These are phyloP conservation scores for Hapsidospora chrysogenum DNA, from an alignment of 495 filamentous ascomycete species.

Conservation along the genomic window DNA sequence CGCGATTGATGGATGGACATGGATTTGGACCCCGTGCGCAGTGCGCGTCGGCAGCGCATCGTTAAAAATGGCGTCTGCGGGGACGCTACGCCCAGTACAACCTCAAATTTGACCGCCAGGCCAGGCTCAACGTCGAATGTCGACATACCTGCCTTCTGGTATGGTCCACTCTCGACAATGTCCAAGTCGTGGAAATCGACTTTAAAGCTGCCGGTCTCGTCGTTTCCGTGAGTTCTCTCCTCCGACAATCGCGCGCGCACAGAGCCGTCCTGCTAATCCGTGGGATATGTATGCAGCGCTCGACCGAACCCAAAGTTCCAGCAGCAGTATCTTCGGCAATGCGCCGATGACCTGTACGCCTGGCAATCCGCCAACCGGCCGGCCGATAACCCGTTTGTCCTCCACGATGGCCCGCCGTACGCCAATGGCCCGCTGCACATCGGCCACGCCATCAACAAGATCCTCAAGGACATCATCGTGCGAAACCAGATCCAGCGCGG, in stretches of 20 bases:
- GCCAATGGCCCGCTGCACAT: slow-evolving; percentile 90
- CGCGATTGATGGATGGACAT: too few species aligned
- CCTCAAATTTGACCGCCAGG: too few species aligned
- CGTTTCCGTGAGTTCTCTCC: slow-evolving; percentile 23
- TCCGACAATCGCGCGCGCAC: neutral
- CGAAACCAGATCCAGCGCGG: slow-evolving; percentile 57
- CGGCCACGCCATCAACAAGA: slow-evolving; percentile 96
- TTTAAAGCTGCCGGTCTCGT: slow-evolving; percentile 29
- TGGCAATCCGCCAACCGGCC: slow-evolving; percentile 57
- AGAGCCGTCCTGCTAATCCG: neutral
- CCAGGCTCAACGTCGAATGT: too few species aligned
- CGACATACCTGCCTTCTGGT: too few species aligned
- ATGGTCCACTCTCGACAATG: slow-evolving; percentile 16
- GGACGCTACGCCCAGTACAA: too few species aligned
- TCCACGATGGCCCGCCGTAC: slow-evolving; percentile 96
- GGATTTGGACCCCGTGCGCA: too few species aligned
- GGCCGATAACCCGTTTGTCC: slow-evolving; percentile 45
- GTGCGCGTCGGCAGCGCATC: too few species aligned
- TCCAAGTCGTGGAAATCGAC: slow-evolving; percentile 31
- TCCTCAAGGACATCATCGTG: slow-evolving; percentile 85
- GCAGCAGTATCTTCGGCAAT: slow-evolving; percentile 52
- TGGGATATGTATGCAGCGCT: slow-evolving; percentile 11
- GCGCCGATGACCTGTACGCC: slow-evolving; percentile 73
- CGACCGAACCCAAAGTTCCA: slow-evolving; percentile 28
- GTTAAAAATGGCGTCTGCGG: too few species aligned